These are phyloP conservation scores for Cladosporium sp. DNA, from an alignment of 2,329 filamentous ascomycete genomes.

Conservation along the genomic window DNA sequence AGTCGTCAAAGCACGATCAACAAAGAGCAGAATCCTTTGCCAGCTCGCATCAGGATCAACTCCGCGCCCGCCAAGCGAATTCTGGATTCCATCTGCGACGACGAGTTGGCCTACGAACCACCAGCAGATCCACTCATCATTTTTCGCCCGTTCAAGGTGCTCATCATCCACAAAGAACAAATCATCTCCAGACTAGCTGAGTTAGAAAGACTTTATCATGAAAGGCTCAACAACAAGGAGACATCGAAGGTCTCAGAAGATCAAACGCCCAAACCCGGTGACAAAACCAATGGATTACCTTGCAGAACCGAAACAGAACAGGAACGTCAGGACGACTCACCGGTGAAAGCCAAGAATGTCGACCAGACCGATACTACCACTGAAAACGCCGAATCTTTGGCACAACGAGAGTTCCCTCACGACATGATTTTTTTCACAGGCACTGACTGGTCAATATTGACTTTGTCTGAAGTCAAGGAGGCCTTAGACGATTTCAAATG, in stretches of 20 bases:
- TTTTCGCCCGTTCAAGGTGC: background rate
- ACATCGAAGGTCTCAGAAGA: no score
- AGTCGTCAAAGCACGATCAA: background rate
- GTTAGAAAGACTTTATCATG: background rate
- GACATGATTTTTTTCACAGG: background rate
- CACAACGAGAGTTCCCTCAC: background rate
- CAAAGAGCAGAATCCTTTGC: background rate
- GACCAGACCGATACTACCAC: no score
- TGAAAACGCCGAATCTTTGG: no score
- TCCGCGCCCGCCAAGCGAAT: background rate
- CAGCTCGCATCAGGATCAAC: conserved; percentile 4
- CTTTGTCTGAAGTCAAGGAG: background rate
- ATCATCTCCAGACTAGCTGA: background rate
- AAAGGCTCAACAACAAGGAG: background rate
- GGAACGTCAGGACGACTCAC: no score
- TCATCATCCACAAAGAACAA: background rate
- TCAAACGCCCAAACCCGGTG: no score
- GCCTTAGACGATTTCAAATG: background rate
- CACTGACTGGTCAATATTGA: background rate
- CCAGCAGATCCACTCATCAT: background rate
- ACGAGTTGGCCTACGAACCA: background rate
- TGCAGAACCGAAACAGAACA: no score
- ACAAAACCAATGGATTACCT: no score
- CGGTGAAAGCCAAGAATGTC: no score
- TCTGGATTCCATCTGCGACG: background rate